Conservation (phyloP, 2,329 filamentous ascomycete species). For the Chlorencoelia australis region DNA sequence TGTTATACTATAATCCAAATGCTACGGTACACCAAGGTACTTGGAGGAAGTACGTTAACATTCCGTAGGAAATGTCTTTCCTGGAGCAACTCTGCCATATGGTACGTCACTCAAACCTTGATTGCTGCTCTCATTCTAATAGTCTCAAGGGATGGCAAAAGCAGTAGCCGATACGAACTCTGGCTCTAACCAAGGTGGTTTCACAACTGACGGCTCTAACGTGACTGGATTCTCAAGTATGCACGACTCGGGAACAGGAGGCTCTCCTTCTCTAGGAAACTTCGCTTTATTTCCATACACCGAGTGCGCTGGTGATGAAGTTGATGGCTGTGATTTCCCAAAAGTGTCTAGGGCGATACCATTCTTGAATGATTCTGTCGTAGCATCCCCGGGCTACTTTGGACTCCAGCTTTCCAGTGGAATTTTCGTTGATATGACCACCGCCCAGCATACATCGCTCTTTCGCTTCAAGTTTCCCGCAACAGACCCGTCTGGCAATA, state of each 20-base stretch:
- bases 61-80: conserved; percentile 38
- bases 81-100: conserved; percentile 44
- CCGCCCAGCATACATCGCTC: conserved; percentile 51
- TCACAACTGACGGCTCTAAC: conserved; percentile 36
- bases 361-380: conserved; percentile 36
- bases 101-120: conserved; percentile 19
- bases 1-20: too few species aligned
- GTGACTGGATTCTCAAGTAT: conserved; percentile 26
- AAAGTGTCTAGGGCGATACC: conserved; percentile 33
- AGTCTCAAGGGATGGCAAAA: conserved; percentile 34
- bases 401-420: conserved; percentile 46
- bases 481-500: conserved; percentile 29
- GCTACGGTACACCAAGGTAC: too few species aligned
- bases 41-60: too few species aligned
- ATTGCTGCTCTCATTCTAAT: conserved; percentile 1
- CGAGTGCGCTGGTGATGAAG: conserved; percentile 47
- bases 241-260: conserved; percentile 38
- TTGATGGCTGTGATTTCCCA: conserved; percentile 53
- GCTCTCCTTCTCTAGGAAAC: conserved; percentile 55
- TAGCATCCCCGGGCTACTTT: conserved; percentile 56
- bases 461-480: conserved; percentile 54
- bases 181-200: conserved; percentile 45
- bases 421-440: conserved; percentile 56
- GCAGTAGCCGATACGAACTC: conserved; percentile 44
- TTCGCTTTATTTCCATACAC: conserved; percentile 63